Conservation (phyloP, 2,329 filamentous ascomycete species). For the Cladosporium phlei region DNA sequence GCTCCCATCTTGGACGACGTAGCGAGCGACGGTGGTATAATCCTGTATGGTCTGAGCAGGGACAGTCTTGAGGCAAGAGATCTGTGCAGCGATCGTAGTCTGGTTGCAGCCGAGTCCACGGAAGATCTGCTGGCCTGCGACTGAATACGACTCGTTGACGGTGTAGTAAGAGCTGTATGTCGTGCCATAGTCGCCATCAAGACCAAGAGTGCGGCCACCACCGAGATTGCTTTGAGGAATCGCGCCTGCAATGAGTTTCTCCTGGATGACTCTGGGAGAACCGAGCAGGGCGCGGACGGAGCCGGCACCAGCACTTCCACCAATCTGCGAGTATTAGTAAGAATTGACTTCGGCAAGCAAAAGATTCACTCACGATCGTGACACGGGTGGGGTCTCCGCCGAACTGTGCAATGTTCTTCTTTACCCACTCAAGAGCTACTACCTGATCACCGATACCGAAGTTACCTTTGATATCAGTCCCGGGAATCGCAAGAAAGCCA, state of each 20-base stretch:
- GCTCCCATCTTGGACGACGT: constrained; percentile 55
- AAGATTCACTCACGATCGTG: constrained; percentile 32
- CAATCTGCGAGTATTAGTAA: constrained; percentile 25
- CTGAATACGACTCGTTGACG: constrained; percentile 47
- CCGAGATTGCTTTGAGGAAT: constrained; percentile 51
- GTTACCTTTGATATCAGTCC: constrained; percentile 53
- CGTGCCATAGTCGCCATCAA: constrained; percentile 53
- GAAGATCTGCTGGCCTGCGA: constrained; percentile 50
- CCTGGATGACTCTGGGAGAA: constrained; percentile 44
- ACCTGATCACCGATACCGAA: constrained; percentile 51
- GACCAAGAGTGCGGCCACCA: constrained; percentile 53
- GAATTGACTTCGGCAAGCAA: not conserved
- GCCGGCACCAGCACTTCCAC: constrained; percentile 51
- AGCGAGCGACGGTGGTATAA: constrained; percentile 43
- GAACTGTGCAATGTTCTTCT: constrained; percentile 43
- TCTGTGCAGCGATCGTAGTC: constrained; percentile 42
- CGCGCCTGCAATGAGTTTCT: constrained; percentile 41
- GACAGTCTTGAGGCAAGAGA: constrained; percentile 50
- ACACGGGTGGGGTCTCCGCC: constrained; percentile 45
- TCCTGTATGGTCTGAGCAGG: constrained; percentile 40
- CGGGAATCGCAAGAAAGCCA: constrained; percentile 54
- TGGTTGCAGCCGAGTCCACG: constrained; percentile 49
- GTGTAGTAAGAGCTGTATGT: constrained; percentile 57
- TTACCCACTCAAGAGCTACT: constrained; percentile 46
- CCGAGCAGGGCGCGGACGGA: constrained; percentile 53